Conservation (phyloP, 352 stramenopile genomes). For the Chrysophaeum taylorii region DNA sequence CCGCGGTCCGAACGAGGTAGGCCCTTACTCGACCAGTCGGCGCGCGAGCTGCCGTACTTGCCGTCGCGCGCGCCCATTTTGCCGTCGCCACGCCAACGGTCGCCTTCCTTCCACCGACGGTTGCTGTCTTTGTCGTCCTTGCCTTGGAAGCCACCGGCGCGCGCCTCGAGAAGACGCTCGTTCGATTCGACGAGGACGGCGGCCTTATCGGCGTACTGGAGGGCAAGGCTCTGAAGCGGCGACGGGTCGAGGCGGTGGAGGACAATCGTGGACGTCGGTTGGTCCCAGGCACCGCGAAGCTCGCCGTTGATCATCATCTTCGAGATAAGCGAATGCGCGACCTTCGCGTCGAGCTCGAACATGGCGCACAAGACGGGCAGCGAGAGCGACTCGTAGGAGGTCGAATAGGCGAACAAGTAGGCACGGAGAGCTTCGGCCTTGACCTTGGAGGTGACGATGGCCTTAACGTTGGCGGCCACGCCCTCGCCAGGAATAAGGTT, state of each 20-base stretch:
- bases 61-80: too few species aligned
- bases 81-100: too few species aligned
- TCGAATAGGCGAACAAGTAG: conserved; percentile 88
- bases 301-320: conserved; percentile 99
- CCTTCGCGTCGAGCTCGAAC: conserved; percentile 90
- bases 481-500: conserved; percentile 79
- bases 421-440: conserved; percentile 88
- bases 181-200: conserved; percentile 59
- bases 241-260: conserved; percentile 85
- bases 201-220: conserved; percentile 89
- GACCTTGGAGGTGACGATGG: conserved; percentile 82
- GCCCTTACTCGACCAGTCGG: too few species aligned
- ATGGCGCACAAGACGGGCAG: conserved; percentile 85
- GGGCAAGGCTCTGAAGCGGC: conserved; percentile 79
- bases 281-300: conserved; percentile 90
- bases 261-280: conserved; percentile 88
- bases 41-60: too few species aligned
- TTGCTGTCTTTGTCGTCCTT: too few species aligned
- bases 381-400: conserved; percentile 89
- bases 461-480: conserved; percentile 62
- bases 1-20: too few species aligned
- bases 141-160: conserved; percentile 47
- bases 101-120: too few species aligned
- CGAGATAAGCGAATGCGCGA: conserved; percentile 90
- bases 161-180: conserved; percentile 63